Percentiles rank a stretch among this genome's conserved stretches.
Evolutionary conservation across 129 eudicot genomes (phyloP).

Genomic region (Sambucus nigra): DNA sequence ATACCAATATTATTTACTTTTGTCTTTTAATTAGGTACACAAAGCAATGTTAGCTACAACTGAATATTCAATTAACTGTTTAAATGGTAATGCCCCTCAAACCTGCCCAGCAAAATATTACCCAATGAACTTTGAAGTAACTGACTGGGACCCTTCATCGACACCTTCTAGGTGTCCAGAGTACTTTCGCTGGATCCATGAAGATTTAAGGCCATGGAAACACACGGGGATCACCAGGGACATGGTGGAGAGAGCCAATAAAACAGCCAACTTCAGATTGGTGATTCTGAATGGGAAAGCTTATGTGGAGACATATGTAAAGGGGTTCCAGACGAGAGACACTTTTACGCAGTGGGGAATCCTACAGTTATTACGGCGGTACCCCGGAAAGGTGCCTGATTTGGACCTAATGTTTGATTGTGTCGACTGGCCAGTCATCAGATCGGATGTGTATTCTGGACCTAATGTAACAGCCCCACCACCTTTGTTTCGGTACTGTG

Average conservation of each 20-base stretch:
- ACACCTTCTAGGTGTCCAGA: conserved; percentile 33
- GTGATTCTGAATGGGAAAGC: conserved; percentile 36
- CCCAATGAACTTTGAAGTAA: conserved; percentile 19
- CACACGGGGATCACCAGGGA: conserved; percentile 30
- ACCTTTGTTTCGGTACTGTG: conserved; percentile 45
- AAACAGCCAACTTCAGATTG: conserved; percentile 36
- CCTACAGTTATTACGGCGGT: conserved; percentile 32
- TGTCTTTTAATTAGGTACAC: background rate
- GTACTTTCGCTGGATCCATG: conserved; percentile 43
- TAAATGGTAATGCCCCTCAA: conserved; percentile 15
- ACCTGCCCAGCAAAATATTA: conserved; percentile 51
- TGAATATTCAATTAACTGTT: conserved; percentile 34
- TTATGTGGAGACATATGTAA: conserved; percentile 24
- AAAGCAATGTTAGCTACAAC: background rate
- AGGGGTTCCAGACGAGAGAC: conserved; percentile 35
- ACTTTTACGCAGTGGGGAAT: conserved; percentile 41
- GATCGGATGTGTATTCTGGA: conserved; percentile 8
- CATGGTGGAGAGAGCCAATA: conserved; percentile 37
- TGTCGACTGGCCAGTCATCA: conserved; percentile 38
- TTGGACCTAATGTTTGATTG: conserved; percentile 40
- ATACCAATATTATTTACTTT: too few species aligned
- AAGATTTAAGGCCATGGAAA: conserved; percentile 44
- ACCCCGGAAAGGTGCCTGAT: conserved; percentile 43
- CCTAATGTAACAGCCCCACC: conserved; percentile 33
- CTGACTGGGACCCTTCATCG: conserved; percentile 21